Percentiles rank a stretch among this genome's conserved stretches.
Conservation (phyloP, 139 green algal species). For the Picochlorum sp. region DNA sequence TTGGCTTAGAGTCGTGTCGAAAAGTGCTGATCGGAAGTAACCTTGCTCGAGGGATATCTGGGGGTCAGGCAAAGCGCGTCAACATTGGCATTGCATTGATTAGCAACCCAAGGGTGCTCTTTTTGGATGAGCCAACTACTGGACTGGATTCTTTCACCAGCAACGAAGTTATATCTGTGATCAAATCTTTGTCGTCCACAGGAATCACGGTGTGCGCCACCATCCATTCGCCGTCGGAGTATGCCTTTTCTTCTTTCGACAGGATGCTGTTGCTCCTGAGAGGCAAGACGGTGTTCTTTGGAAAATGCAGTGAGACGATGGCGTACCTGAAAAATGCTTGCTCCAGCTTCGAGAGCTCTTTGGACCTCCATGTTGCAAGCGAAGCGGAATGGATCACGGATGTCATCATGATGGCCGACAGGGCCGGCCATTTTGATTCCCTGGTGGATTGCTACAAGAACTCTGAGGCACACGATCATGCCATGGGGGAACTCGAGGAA, state of each 20-base stretch:
- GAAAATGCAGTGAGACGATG: slow-evolving; percentile 13
- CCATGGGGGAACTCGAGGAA: slow-evolving; percentile 2
- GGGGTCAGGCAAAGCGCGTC: slow-evolving; percentile 11
- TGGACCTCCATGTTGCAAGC: not conserved
- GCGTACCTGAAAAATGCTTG: slow-evolving; percentile 6
- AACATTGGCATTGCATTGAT: slow-evolving; percentile 34
- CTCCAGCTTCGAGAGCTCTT: not conserved
- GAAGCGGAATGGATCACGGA: slow-evolving; percentile 9
- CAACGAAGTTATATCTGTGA: slow-evolving; percentile 39
- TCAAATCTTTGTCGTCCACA: slow-evolving; percentile 20
- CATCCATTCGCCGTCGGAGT: slow-evolving; percentile 44
- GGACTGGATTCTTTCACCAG: slow-evolving; percentile 57
- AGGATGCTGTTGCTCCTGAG: slow-evolving; percentile 37
- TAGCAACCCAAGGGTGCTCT: slow-evolving; percentile 38
- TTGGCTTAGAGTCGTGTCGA: slow-evolving; percentile 7
- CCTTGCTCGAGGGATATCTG: slow-evolving; percentile 12
- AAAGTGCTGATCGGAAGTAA: slow-evolving; percentile 7
- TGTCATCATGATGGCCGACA: slow-evolving; percentile 2
- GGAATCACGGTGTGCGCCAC: slow-evolving; percentile 48
- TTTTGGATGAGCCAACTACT: slow-evolving; percentile 52
- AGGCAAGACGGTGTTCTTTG: slow-evolving; percentile 41
- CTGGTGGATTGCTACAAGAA: not conserved
- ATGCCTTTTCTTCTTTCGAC: slow-evolving; percentile 47
- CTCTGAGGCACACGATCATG: not conserved
- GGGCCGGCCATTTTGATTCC: not conserved